Conservation (phyloP, 208 protist species). For the Phytomonas sp. region DNA sequence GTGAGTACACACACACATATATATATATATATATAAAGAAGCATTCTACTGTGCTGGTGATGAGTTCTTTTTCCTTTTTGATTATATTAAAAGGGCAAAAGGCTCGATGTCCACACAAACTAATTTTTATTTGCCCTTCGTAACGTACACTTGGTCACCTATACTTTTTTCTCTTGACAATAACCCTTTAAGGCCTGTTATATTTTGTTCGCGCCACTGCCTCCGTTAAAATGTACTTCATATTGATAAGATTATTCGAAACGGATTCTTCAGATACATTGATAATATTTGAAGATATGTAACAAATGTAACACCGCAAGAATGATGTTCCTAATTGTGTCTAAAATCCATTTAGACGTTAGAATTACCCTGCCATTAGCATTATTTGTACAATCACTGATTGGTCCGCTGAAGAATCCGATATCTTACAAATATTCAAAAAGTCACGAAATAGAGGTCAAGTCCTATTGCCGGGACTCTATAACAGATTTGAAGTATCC, state of each 20-base stretch:
- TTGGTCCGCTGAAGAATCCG: neutral
- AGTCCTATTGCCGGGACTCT: slow-evolving; percentile 10
- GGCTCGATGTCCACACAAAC: neutral
- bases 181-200: neutral
- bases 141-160: neutral
- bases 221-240: neutral
- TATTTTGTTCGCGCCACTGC: neutral
- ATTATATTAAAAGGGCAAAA: neutral
- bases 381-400: slow-evolving; percentile 1
- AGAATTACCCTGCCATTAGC: slow-evolving; percentile 1
- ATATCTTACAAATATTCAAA: slow-evolving; percentile 39
- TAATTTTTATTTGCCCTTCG: neutral
- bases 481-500: neutral
- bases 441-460: slow-evolving; percentile 20
- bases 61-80: neutral
- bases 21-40: too few relatives aligned
- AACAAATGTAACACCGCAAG: slow-evolving; percentile 5
- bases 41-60: neutral
- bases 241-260: neutral
- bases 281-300: neutral
- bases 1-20: neutral
- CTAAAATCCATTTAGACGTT: slow-evolving; percentile 10
- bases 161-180: neutral
- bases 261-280: neutral
- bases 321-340: slow-evolving; percentile 20